Conservation (phyloP, 1,284 basidiomycete species). For the Boletus mariae region DNA sequence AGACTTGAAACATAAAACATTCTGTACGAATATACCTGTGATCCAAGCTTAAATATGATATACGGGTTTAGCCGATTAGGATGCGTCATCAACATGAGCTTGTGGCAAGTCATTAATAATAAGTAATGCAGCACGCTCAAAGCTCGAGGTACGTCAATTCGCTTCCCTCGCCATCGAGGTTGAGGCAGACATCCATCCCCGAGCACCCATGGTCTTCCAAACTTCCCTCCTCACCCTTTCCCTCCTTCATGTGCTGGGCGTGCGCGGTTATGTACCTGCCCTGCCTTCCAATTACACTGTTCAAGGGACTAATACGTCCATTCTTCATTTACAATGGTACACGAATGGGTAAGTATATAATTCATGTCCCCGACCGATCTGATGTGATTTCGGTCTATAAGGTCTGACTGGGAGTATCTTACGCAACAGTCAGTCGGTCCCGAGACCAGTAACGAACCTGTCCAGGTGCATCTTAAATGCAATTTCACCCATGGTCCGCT, state of each 20-base stretch:
- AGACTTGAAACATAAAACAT: neutral
- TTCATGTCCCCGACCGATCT: constrained; percentile 4
- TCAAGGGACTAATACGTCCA: constrained; percentile 49
- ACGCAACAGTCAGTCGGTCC: constrained; percentile 55
- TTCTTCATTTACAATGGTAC: constrained; percentile 63
- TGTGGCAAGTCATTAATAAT: neutral
- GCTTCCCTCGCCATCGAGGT: neutral
- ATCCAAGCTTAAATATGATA: neutral
- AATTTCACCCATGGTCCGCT: neutral
- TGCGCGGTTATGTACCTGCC: constrained; percentile 64
- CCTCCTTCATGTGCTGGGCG: constrained; percentile 7
- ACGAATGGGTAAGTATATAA: constrained; percentile 40
- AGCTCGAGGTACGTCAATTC: constrained; percentile 12
- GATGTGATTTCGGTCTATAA: constrained; percentile 23
- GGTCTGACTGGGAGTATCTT: constrained; percentile 51
- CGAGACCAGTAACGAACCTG: constrained; percentile 45
- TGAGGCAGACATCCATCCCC: constrained; percentile 14
- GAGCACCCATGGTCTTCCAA: constrained; percentile 16
- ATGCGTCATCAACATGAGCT: neutral
- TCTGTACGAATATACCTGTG: neutral
- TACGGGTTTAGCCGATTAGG: neutral
- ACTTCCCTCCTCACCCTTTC: neutral
- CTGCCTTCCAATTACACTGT: constrained; percentile 64
- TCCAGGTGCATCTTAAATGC: constrained; percentile 41
- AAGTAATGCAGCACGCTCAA: constrained; percentile 10